A percentile compares a stretch with the other conserved stretches of the same genome.
Conservation (phyloP, 192 early-diverging fungal genomes). For the Coemansia sp. region DNA sequence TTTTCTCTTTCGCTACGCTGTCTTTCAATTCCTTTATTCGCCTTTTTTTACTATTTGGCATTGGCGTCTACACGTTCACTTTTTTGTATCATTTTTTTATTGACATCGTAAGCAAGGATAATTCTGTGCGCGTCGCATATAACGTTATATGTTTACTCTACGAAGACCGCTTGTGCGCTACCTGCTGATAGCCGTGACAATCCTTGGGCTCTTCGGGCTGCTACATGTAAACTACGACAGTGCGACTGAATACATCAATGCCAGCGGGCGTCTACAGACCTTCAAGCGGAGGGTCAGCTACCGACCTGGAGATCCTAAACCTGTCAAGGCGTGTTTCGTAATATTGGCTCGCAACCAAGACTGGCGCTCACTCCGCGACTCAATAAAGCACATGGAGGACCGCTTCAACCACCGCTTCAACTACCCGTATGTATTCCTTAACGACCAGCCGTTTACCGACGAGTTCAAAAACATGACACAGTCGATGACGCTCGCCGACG, state of each 20-base stretch:
- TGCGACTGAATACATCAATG: constrained; percentile 22
- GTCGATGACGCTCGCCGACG: constrained; percentile 37
- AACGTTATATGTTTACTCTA: constrained; percentile 23
- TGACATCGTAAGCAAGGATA: too few species aligned
- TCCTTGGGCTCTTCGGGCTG: constrained; percentile 35
- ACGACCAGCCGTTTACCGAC: constrained; percentile 69
- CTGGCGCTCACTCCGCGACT: constrained; percentile 58
- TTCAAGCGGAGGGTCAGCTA: constrained; percentile 40
- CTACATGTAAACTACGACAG: constrained; percentile 44
- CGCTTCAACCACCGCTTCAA: constrained; percentile 75
- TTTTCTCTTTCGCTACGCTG: constrained; percentile 2
- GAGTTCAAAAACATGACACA: constrained; percentile 64
- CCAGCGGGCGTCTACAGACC: constrained; percentile 17
- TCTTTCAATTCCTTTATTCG: constrained; percentile 2
- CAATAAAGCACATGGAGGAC: constrained; percentile 67
- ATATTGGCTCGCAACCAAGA: constrained; percentile 74
- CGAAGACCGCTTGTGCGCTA: constrained; percentile 47
- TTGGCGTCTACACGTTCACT: background rate
- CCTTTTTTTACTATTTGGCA: background rate
- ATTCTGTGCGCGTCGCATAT: background rate
- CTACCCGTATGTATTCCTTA: constrained; percentile 84
- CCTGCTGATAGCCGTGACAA: constrained; percentile 28
- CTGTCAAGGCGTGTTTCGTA: constrained; percentile 65
- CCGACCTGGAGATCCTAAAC: constrained; percentile 32
- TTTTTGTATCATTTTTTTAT: background rate